Evolutionary conservation across 2,329 filamentous ascomycete genomes (phyloP), one percentile per base, ranked within the genome.

Genomic region (Penicillium fuscoglaucum): DNA sequence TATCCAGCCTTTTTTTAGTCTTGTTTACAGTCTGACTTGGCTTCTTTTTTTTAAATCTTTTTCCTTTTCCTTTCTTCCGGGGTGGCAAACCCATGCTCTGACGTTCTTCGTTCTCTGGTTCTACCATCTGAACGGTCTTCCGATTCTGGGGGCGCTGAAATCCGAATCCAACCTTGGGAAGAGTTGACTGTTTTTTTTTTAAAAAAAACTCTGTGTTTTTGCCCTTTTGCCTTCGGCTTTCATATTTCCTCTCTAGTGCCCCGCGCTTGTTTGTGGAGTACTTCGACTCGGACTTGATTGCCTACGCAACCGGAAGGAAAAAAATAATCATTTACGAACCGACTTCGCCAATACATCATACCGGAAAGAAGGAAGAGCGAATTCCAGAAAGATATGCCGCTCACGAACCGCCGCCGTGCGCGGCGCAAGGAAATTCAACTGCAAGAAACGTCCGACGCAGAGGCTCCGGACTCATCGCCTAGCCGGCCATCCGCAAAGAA

Each of bases 381-480:
- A 45, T 19, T 29, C 21, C 7, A 31, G 9, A 48, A 28, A 39
- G 69, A 61, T 52, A 78, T 79, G 76, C 75, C 77, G 49, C 68
- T 77, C 28, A 75, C 77, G 44, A 76, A 76, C 62, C 73, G 76
- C 59, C 76, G 77, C 64, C 76, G 77, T 68, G 76, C 71, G 68
- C 75, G 76, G 68, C 77, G 77, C 69, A 78, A 76, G 71, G 74
- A 77, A 67, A 70, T 77, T 41, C 71, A 77, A 64, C 70, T 77
- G 50, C 77, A 78, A 60, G 75, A 78, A 64, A 74, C 74, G 3
- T 78, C 77, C 29, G 78, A 80, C 53, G 74, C 71, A 57, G 79
- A 80, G 61, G 71, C 74, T 35, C 73, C 77, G 62, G 78, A 80
- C 61, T 81, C 79, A 35, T 81, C 79, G 37, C 78, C 79, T 43